phyloP scores from a whole-genome alignment of 2,329 filamentous ascomycete species.

The Calonectria fujianensis region DNA sequence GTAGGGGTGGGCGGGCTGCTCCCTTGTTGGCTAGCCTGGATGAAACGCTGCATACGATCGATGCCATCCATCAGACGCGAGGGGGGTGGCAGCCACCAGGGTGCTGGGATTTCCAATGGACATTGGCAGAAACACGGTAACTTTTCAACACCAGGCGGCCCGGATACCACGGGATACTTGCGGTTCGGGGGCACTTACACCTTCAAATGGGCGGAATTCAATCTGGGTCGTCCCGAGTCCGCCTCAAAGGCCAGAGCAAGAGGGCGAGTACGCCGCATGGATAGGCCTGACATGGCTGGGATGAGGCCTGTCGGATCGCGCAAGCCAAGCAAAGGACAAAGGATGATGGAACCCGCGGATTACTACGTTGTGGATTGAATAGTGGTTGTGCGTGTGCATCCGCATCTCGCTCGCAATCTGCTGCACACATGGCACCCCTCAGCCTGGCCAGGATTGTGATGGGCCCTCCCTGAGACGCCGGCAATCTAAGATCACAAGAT shows the following conservation, averaged over 20 bases:
- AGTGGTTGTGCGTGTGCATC: constrained; percentile 25
- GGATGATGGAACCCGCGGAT: constrained; percentile 15
- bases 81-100: constrained; percentile 12
- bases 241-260: constrained; percentile 10
- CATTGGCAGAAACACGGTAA: not conserved
- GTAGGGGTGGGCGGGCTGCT: constrained; percentile 34
- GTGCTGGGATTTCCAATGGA: constrained; percentile 29
- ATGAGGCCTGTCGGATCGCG: constrained; percentile 21
- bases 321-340: constrained; percentile 12
- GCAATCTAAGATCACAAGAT: constrained; percentile 27
- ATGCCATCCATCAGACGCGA: constrained; percentile 14
- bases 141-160: constrained; percentile 11
- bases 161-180: constrained; percentile 17
- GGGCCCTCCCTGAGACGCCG: not conserved
- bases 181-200: constrained; percentile 14
- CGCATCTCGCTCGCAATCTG: constrained; percentile 27
- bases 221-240: constrained; percentile 24
- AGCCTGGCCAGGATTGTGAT: not conserved
- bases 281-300: constrained; percentile 26
- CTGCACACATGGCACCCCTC: constrained; percentile 24
- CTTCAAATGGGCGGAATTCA: constrained; percentile 11
- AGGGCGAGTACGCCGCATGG: constrained; percentile 4
- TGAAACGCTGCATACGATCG: constrained; percentile 40
- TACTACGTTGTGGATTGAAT: constrained; percentile 6
- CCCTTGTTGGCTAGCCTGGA: constrained; percentile 36